phyloP scores from a whole-genome alignment of 257 asterid genomes.

The Agastache rugosa region DNA sequence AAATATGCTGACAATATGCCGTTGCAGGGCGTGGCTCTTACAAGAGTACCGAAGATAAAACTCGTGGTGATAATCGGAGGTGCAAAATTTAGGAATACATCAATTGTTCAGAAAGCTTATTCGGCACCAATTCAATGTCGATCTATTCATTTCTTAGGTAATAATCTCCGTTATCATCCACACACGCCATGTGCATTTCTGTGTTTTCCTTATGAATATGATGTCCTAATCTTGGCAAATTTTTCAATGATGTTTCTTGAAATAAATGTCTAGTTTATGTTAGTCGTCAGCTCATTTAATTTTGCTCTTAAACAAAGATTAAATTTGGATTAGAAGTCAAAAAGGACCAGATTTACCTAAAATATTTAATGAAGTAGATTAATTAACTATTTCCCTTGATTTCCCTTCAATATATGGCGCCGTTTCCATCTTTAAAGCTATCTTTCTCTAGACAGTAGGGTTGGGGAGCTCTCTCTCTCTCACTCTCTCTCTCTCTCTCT shows the following conservation, averaged over 20 bases:
- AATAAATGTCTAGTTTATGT: not conserved
- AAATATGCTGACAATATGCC: not conserved
- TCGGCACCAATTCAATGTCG: slow-evolving; percentile 62
- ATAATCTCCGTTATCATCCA: not conserved
- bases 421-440: not conserved
- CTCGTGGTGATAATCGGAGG: slow-evolving; percentile 79
- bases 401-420: not conserved
- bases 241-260: slow-evolving; percentile 8
- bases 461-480: not conserved
- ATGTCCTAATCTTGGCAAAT: slow-evolving; percentile 2
- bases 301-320: not conserved
- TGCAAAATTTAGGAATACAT: slow-evolving; percentile 61
- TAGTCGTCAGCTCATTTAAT: not conserved
- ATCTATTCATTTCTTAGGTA: slow-evolving; percentile 90
- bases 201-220: not conserved
- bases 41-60: slow-evolving; percentile 70
- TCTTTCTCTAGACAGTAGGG: slow-evolving; percentile 2
- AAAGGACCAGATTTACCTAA: not conserved
- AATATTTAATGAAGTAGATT: not conserved
- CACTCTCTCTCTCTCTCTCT: not conserved
- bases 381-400: not conserved
- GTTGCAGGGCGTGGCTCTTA: slow-evolving; percentile 74
- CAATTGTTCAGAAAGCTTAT: slow-evolving; percentile 68
- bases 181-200: not conserved
- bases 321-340: not conserved